phyloP scores from a whole-genome alignment of 345 rosid genomes.

The Psidium friedrichsthalianum region DNA sequence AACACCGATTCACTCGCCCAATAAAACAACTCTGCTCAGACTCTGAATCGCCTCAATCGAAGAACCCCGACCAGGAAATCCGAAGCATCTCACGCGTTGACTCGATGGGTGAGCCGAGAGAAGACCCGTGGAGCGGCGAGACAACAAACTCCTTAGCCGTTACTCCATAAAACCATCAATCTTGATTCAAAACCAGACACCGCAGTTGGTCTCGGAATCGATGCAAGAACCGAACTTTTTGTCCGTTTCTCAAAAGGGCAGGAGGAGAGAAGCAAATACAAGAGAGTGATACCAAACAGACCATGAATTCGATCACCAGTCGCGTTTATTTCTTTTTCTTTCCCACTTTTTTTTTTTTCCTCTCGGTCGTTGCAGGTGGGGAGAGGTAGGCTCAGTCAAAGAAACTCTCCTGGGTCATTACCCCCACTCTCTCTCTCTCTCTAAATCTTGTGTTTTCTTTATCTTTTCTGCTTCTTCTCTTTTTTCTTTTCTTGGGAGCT shows the following conservation, averaged over 20 bases:
- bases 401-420: background rate
- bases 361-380: background rate
- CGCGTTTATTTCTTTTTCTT: background rate
- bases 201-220: background rate
- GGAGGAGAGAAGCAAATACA: background rate
- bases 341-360: background rate
- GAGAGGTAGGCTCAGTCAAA: conserved; percentile 1
- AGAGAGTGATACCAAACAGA: background rate
- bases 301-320: background rate
- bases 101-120: background rate
- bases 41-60: background rate
- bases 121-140: background rate
- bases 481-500: background rate
- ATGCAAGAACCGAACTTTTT: background rate
- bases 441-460: background rate
- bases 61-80: background rate
- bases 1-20: background rate
- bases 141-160: background rate
- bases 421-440: background rate
- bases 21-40: background rate
- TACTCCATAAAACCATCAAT: background rate
- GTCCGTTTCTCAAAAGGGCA: background rate
- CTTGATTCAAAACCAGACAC: background rate
- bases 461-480: background rate
- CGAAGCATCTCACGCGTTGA: background rate